Evolutionary conservation across 2,329 filamentous ascomycete species (phyloP).

Genomic region (Curvularia sp.): DNA sequence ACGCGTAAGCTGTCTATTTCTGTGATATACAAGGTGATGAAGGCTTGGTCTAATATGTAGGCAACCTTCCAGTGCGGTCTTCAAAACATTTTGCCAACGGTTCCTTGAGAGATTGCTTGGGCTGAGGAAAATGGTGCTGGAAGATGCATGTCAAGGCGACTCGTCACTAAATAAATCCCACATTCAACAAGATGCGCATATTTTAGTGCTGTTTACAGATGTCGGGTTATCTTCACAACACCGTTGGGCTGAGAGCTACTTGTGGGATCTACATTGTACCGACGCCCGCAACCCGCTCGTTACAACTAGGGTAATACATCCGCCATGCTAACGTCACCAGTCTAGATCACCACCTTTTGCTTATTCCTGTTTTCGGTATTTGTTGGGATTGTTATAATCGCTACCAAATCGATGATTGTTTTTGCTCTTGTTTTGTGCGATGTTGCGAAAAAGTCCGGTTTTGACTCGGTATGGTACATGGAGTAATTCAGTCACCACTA

Average conservation of each 20-base stretch:
- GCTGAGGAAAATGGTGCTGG: background rate
- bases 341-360: background rate
- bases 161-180: background rate
- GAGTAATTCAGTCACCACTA: background rate
- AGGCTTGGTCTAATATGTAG: too few relatives aligned
- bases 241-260: slow-evolving; percentile 19
- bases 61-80: background rate
- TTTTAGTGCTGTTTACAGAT: slow-evolving; percentile 23
- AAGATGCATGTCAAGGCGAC: background rate
- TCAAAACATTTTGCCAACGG: background rate
- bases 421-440: background rate
- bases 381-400: background rate
- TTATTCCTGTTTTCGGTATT: background rate
- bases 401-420: background rate
- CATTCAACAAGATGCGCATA: background rate
- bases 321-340: slow-evolving; percentile 8
- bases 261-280: slow-evolving; percentile 38
- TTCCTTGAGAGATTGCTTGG: background rate
- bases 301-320: slow-evolving; percentile 8
- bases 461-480: background rate
- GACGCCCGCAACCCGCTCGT: slow-evolving; percentile 30
- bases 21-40: background rate
- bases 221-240: slow-evolving; percentile 31
- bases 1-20: background rate
- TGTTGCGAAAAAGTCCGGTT: background rate